Conservation (phyloP, 2,329 filamentous ascomycete genomes). For the Teratosphaeria viscida region DNA sequence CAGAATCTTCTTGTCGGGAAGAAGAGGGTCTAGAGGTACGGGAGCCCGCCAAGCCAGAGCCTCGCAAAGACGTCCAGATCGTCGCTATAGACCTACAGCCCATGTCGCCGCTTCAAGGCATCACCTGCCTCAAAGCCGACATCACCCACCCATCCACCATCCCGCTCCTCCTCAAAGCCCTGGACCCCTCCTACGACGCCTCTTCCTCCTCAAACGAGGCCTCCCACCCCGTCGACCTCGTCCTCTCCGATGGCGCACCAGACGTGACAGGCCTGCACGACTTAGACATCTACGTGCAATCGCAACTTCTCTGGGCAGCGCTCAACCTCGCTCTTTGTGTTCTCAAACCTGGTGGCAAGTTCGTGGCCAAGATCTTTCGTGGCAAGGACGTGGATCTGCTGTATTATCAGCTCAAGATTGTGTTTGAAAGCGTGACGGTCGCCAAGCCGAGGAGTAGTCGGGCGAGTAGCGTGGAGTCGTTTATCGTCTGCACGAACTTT, state of each 20-base stretch:
- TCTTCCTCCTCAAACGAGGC: constrained; percentile 32
- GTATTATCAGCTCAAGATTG: constrained; percentile 84
- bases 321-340: constrained; percentile 90
- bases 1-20: not conserved
- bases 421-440: constrained; percentile 78
- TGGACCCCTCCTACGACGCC: constrained; percentile 55
- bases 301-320: constrained; percentile 85
- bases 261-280: constrained; percentile 96
- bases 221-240: constrained; percentile 73
- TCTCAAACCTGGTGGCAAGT: constrained; percentile 83
- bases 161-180: constrained; percentile 71
- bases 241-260: constrained; percentile 88
- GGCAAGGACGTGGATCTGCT: constrained; percentile 91
- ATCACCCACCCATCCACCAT: constrained; percentile 96
- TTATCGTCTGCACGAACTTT: constrained; percentile 90
- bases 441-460: constrained; percentile 89
- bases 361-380: constrained; percentile 96
- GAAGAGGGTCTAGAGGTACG: not conserved
- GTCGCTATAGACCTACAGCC: constrained; percentile 93
- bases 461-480: constrained; percentile 94
- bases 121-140: constrained; percentile 84
- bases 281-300: constrained; percentile 95
- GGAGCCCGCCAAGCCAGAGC: constrained; percentile 2
- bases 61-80: constrained; percentile 61
- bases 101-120: constrained; percentile 86